A percentile compares a stretch with the other conserved stretches of the same genome.
These are phyloP conservation scores for Arthrinium puccinioides DNA, from an alignment of 2,329 filamentous ascomycete species.

Conservation along the genomic window DNA sequence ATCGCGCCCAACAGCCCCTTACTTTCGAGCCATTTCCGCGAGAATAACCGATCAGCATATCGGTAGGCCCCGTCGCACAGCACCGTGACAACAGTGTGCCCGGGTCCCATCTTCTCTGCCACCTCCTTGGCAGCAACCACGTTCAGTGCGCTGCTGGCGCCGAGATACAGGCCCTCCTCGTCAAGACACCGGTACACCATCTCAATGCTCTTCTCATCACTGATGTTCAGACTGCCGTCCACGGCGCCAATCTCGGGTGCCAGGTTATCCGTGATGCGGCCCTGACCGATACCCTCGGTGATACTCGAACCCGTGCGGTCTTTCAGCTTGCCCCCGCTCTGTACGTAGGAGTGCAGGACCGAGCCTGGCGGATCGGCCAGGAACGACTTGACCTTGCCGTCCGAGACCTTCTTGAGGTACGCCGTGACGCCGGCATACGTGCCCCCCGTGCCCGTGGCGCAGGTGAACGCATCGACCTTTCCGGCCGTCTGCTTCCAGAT, in stretches of 20 bases:
- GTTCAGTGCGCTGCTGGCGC: conserved; percentile 88
- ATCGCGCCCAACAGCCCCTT: conserved; percentile 80
- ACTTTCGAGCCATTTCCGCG: conserved; percentile 77
- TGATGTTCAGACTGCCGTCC: conserved; percentile 77
- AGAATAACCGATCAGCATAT: conserved; percentile 92
- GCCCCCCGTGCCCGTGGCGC: conserved; percentile 86
- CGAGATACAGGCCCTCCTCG: conserved; percentile 91
- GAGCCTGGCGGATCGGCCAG: conserved; percentile 91
- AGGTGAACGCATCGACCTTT: conserved; percentile 88
- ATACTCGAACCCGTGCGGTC: conserved; percentile 82
- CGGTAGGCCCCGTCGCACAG: conserved; percentile 95
- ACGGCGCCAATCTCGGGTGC: conserved; percentile 75
- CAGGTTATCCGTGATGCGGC: conserved; percentile 92
- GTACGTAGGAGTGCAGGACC: conserved; percentile 87
- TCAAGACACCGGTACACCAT: conserved; percentile 97
- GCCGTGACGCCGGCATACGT: conserved; percentile 84
- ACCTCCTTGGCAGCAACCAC: conserved; percentile 94
- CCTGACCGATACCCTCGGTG: conserved; percentile 96
- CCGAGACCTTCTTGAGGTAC: conserved; percentile 77
- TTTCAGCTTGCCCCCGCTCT: conserved; percentile 72
- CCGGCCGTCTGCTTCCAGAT: conserved; percentile 91
- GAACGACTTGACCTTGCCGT: conserved; percentile 75
- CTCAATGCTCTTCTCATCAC: conserved; percentile 89
- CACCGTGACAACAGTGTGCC: conserved; percentile 87
- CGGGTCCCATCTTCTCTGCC: conserved; percentile 80